Evolutionary conservation across 495 filamentous ascomycete species (phyloP).

Genomic region (Aspergillus conjunctus): DNA sequence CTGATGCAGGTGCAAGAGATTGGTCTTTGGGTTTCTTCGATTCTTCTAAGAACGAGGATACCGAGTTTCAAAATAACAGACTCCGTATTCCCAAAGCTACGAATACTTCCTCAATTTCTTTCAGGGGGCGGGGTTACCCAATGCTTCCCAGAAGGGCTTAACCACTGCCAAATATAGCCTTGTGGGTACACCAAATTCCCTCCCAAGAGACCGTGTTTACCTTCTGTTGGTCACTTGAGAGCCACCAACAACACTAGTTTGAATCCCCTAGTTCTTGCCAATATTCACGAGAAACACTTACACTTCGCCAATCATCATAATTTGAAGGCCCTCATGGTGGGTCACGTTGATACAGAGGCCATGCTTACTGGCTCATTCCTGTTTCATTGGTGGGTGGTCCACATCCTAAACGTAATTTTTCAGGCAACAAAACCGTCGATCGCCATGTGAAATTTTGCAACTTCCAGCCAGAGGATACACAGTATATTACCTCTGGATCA

Average conservation of each 20-base stretch:
- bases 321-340: neutral
- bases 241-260: conserved; percentile 17
- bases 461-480: neutral
- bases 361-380: conserved; percentile 13
- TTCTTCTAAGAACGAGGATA: neutral
- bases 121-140: conserved; percentile 25
- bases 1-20: neutral
- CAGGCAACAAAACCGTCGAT: neutral
- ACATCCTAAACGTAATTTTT: neutral
- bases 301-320: neutral
- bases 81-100: conserved; percentile 4
- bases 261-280: conserved; percentile 25
- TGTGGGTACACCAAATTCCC: conserved; percentile 14
- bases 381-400: conserved; percentile 21
- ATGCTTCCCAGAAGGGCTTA: conserved; percentile 11
- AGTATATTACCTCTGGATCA: neutral
- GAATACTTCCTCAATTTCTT: conserved; percentile 18
- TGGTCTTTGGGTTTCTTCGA: neutral
- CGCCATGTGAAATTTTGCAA: conserved; percentile 5
- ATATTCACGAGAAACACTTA: conserved; percentile 8
- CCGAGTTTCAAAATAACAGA: neutral
- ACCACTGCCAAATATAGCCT: conserved; percentile 27
- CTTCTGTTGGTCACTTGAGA: conserved; percentile 25
- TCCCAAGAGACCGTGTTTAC: conserved; percentile 22
- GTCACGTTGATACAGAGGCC: neutral